phyloP scores from a whole-genome alignment of 148 eudicot genomes.

The Selenicereus undatus region DNA sequence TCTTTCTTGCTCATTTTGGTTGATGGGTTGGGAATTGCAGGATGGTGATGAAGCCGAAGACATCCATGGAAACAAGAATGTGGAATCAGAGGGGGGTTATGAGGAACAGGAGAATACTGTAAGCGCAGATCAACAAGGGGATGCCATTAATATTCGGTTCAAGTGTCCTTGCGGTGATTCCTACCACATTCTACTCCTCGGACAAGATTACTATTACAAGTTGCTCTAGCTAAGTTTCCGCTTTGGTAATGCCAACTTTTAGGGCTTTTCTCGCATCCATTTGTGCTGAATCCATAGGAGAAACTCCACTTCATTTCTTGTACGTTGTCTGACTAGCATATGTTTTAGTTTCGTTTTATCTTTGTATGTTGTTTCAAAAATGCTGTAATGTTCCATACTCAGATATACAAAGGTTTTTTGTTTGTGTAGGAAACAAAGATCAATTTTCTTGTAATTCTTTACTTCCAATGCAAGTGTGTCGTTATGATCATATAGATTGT shows the following conservation, averaged over 20 bases:
- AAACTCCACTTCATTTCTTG: not conserved
- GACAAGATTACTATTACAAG: conserved; percentile 16
- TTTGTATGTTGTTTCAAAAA: not conserved
- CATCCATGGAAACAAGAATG: not conserved
- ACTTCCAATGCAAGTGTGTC: not conserved
- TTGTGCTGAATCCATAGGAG: not conserved
- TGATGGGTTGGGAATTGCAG: not conserved
- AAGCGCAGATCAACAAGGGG: conserved; percentile 14
- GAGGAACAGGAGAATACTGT: not conserved
- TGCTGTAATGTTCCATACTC: not conserved
- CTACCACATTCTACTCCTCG: conserved; percentile 11
- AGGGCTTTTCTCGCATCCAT: not conserved
- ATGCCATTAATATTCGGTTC: conserved; percentile 6
- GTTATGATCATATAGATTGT: not conserved
- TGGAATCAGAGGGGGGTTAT: not conserved
- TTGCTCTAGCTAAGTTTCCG: conserved; percentile 3
- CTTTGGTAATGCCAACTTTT: not conserved
- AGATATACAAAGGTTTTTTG: not conserved
- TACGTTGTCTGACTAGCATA: not conserved
- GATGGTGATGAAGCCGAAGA: not conserved
- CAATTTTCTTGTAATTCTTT: not conserved
- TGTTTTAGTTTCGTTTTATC: not conserved
- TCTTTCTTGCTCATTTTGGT: not conserved
- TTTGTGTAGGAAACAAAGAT: not conserved
- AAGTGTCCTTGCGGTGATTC: conserved; percentile 19